Evolutionary conservation across 2,329 filamentous ascomycete genomes (phyloP).

Genomic region (Rhinocladiella similis): DNA sequence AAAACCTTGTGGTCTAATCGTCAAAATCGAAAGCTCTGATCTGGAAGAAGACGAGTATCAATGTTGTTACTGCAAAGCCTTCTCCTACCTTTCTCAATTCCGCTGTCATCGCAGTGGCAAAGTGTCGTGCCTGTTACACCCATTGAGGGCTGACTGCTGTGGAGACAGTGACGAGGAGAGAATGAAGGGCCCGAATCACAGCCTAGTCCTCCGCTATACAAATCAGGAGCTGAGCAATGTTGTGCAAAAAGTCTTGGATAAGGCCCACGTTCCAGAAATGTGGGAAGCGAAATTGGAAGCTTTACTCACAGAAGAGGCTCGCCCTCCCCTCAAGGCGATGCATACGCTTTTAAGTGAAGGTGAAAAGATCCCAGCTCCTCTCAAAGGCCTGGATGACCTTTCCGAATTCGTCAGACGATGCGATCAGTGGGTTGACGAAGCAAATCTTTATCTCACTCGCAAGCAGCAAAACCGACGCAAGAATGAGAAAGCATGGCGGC

Average conservation of each 20-base stretch:
- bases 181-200: slow-evolving; percentile 69
- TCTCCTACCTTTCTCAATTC: slow-evolving; percentile 87
- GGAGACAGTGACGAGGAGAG: slow-evolving; percentile 65
- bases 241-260: slow-evolving; percentile 78
- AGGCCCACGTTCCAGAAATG: slow-evolving; percentile 77
- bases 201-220: slow-evolving; percentile 73
- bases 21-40: slow-evolving; percentile 69
- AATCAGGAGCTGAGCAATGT: slow-evolving; percentile 67
- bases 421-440: slow-evolving; percentile 97
- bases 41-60: slow-evolving; percentile 90
- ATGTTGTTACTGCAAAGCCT: slow-evolving; percentile 88
- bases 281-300: slow-evolving; percentile 92
- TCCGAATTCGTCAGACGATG: slow-evolving; percentile 91
- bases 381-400: slow-evolving; percentile 78
- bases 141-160: slow-evolving; percentile 79
- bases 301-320: slow-evolving; percentile 77
- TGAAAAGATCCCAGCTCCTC: slow-evolving; percentile 89
- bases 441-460: slow-evolving; percentile 90
- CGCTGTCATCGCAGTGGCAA: slow-evolving; percentile 80
- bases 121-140: slow-evolving; percentile 78
- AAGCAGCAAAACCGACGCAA: slow-evolving; percentile 98
- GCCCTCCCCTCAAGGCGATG: slow-evolving; percentile 81
- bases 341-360: slow-evolving; percentile 85
- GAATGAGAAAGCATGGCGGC: slow-evolving; percentile 84
- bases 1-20: slow-evolving; percentile 59